Conservation (phyloP, 352 stramenopile species). For the Phytophthora meadii region DNA sequence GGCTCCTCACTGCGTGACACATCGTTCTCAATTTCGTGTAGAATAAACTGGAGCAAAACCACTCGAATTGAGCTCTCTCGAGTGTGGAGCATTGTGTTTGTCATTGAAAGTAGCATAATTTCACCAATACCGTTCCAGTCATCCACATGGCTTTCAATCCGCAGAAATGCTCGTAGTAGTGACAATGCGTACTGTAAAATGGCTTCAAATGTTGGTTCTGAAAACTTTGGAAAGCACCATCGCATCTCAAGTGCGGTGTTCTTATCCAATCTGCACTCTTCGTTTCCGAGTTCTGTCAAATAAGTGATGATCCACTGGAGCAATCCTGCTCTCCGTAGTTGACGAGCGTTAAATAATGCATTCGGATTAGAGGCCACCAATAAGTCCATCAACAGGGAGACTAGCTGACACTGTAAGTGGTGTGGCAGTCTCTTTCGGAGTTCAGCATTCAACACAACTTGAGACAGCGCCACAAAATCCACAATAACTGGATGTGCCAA, state of each 20-base stretch:
- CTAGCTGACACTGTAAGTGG: slow-evolving; percentile 58
- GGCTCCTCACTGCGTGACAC: slow-evolving; percentile 1
- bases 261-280: slow-evolving; percentile 42
- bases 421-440: slow-evolving; percentile 50
- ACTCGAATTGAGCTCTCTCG: slow-evolving; percentile 43
- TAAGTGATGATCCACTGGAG: slow-evolving; percentile 68
- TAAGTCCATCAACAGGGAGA: slow-evolving; percentile 54
- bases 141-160: slow-evolving; percentile 65
- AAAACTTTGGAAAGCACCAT: slow-evolving; percentile 65
- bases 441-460: slow-evolving; percentile 61
- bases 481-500: slow-evolving; percentile 53
- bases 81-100: slow-evolving; percentile 36
- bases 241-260: slow-evolving; percentile 41
- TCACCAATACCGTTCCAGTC: slow-evolving; percentile 55
- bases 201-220: slow-evolving; percentile 40
- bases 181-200: slow-evolving; percentile 58
- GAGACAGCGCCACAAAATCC: slow-evolving; percentile 52
- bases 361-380: slow-evolving; percentile 69
- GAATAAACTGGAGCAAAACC: slow-evolving; percentile 58
- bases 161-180: slow-evolving; percentile 53
- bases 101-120: slow-evolving; percentile 60
- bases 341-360: slow-evolving; percentile 77
- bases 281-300: slow-evolving; percentile 58
- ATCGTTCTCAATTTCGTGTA: slow-evolving; percentile 66
- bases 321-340: slow-evolving; percentile 61